phyloP scores from a whole-genome alignment of 208 protist genomes.

The Leishmania gerbilli region DNA sequence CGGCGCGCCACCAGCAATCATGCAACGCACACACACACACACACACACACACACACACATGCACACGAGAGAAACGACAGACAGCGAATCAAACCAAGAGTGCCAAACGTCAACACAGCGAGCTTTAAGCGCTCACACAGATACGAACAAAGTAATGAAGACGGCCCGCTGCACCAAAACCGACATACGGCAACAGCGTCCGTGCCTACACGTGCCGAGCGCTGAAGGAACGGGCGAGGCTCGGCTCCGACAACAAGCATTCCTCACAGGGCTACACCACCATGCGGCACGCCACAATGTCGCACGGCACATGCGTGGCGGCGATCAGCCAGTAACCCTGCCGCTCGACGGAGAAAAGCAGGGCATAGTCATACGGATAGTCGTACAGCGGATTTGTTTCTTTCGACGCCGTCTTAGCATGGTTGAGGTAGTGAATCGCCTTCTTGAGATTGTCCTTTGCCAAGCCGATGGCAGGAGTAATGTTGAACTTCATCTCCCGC shows the following conservation, averaged over 20 bases:
- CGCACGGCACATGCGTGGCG: conserved; percentile 85
- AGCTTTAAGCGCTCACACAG: not conserved
- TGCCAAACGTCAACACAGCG: not conserved
- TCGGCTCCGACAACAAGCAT: not conserved
- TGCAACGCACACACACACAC: not conserved
- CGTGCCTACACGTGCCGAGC: not conserved
- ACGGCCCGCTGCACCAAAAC: not conserved
- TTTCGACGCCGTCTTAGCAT: conserved; percentile 41
- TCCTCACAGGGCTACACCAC: conserved; percentile 11
- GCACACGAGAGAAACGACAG: not conserved
- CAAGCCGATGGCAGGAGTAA: conserved; percentile 66
- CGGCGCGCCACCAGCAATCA: too few relatives aligned
- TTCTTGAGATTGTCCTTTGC: conserved; percentile 78
- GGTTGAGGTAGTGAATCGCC: conserved; percentile 77
- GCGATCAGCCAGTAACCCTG: conserved; percentile 90
- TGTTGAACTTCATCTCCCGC: conserved; percentile 89
- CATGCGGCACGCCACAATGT: conserved; percentile 87
- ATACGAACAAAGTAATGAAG: not conserved
- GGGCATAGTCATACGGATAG: conserved; percentile 86
- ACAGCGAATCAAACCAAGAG: not conserved
- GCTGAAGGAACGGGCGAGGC: not conserved
- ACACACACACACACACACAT: not conserved
- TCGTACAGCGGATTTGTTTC: conserved; percentile 82
- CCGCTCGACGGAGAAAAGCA: conserved; percentile 82
- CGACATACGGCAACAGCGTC: not conserved